These are phyloP conservation scores for Diplocarpon mali DNA, from an alignment of 2,329 filamentous ascomycete genomes.

Conservation along the genomic window DNA sequence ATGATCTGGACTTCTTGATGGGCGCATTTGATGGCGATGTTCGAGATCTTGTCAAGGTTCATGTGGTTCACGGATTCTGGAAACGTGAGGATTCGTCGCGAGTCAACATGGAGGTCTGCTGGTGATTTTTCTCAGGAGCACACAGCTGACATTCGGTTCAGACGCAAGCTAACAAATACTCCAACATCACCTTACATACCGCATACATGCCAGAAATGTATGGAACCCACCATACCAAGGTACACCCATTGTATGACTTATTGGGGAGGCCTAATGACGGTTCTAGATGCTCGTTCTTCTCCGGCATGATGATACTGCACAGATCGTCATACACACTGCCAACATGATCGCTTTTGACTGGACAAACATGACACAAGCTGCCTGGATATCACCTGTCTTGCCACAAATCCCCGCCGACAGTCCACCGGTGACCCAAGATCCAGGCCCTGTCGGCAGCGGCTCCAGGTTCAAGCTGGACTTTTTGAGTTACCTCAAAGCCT, in stretches of 20 bases:
- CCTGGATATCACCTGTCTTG: slow-evolving; percentile 67
- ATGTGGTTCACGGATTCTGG: slow-evolving; percentile 54
- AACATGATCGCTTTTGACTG: slow-evolving; percentile 88
- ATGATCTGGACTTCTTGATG: slow-evolving; percentile 50
- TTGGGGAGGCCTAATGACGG: slow-evolving; percentile 1
- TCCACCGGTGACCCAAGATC: slow-evolving; percentile 9
- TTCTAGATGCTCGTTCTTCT: slow-evolving; percentile 71
- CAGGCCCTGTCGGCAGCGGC: slow-evolving; percentile 42
- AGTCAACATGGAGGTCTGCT: slow-evolving; percentile 32
- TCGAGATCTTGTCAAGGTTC: slow-evolving; percentile 39
- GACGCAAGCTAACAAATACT: slow-evolving; percentile 48
- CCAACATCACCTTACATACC: slow-evolving; percentile 58
- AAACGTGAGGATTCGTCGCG: slow-evolving; percentile 51
- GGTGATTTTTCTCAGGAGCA: slow-evolving; percentile 14
- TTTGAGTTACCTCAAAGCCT: slow-evolving; percentile 58
- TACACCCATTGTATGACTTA: not conserved
- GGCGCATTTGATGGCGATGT: slow-evolving; percentile 43
- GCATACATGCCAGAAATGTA: slow-evolving; percentile 77
- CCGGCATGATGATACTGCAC: slow-evolving; percentile 62
- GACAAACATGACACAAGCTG: slow-evolving; percentile 76
- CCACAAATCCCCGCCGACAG: slow-evolving; percentile 29
- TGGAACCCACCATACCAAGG: slow-evolving; percentile 61
- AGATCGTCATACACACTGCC: slow-evolving; percentile 77
- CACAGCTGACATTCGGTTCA: slow-evolving; percentile 25
- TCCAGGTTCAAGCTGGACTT: slow-evolving; percentile 65